Percentiles rank a stretch among this genome's conserved stretches.
phyloP scores from a whole-genome alignment of 331 rosid genomes.

The Quercus phellos region DNA sequence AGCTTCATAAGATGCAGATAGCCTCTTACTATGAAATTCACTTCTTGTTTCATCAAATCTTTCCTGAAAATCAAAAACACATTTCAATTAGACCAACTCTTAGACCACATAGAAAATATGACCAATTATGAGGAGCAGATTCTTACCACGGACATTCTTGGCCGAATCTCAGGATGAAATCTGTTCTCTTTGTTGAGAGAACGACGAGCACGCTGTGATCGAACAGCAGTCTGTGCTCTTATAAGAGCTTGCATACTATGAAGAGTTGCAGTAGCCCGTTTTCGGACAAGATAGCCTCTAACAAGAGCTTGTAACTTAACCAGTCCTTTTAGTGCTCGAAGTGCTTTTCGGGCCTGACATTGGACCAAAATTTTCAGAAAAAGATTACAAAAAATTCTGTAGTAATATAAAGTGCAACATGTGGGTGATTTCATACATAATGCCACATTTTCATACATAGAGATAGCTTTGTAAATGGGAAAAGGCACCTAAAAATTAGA shows the following conservation, averaged over 20 bases:
- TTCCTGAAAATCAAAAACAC: conserved; percentile 38
- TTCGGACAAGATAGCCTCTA: conserved; percentile 79
- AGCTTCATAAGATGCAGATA: conserved; percentile 53
- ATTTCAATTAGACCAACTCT: not conserved
- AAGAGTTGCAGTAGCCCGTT: conserved; percentile 85
- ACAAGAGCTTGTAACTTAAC: conserved; percentile 95
- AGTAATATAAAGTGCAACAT: not conserved
- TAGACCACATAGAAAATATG: not conserved
- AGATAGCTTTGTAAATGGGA: not conserved
- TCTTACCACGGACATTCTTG: conserved; percentile 63
- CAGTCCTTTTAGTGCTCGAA: conserved; percentile 80
- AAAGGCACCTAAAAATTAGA: not conserved
- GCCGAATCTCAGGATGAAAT: conserved; percentile 43
- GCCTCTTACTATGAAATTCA: conserved; percentile 73
- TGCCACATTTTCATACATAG: no score
- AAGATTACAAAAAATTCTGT: not conserved
- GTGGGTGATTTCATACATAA: not conserved
- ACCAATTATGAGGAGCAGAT: not conserved
- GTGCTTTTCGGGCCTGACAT: conserved; percentile 85
- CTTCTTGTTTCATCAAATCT: conserved; percentile 68
- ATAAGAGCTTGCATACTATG: conserved; percentile 93
- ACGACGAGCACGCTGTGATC: conserved; percentile 80
- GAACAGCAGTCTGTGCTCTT: conserved; percentile 68
- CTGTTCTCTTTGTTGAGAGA: conserved; percentile 68
- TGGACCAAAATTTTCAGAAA: not conserved